A percentile compares a stretch with the other conserved stretches of the same genome.
Evolutionary conservation across 108 stramenopile genomes (phyloP).

Genomic region (Pseudonitzschia multiseries): DNA sequence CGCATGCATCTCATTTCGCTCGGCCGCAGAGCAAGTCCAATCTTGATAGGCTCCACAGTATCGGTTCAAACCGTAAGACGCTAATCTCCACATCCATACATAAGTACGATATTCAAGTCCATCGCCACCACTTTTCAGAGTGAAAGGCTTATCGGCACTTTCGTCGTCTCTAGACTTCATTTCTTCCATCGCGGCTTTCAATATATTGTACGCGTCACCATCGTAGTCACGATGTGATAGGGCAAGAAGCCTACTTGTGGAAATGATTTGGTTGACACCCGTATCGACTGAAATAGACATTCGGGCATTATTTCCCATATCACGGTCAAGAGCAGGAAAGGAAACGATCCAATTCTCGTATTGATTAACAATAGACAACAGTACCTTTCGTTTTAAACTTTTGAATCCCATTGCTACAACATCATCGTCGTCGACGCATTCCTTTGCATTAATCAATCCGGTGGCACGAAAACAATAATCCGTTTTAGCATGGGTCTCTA

Average conservation of each 20-base stretch:
- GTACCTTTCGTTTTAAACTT: constrained; percentile 48
- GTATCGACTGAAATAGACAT: neutral
- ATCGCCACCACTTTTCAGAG: neutral
- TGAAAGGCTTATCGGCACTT: neutral
- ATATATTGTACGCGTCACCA: constrained; percentile 40
- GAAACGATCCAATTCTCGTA: constrained; percentile 48
- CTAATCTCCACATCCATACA: constrained; percentile 10
- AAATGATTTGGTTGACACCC: constrained; percentile 45
- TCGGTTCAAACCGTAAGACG: neutral
- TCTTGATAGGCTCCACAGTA: neutral
- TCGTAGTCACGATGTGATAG: constrained; percentile 55
- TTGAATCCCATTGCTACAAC: constrained; percentile 45
- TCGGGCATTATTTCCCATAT: no score
- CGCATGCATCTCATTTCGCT: neutral
- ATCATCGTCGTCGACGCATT: constrained; percentile 5
- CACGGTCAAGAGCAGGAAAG: constrained; percentile 35
- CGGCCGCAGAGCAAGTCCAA: neutral
- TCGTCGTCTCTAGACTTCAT: neutral
- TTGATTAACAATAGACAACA: constrained; percentile 50
- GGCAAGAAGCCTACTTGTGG: constrained; percentile 64
- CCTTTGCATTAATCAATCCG: neutral
- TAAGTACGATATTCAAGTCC: constrained; percentile 12
- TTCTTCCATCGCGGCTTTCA: constrained; percentile 34
- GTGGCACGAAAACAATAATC: neutral
- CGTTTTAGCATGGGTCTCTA: no score